A percentile compares a stretch with the other conserved stretches of the same genome.
phyloP scores from a whole-genome alignment of 495 filamentous ascomycete genomes.

The Parmelia sp. region DNA sequence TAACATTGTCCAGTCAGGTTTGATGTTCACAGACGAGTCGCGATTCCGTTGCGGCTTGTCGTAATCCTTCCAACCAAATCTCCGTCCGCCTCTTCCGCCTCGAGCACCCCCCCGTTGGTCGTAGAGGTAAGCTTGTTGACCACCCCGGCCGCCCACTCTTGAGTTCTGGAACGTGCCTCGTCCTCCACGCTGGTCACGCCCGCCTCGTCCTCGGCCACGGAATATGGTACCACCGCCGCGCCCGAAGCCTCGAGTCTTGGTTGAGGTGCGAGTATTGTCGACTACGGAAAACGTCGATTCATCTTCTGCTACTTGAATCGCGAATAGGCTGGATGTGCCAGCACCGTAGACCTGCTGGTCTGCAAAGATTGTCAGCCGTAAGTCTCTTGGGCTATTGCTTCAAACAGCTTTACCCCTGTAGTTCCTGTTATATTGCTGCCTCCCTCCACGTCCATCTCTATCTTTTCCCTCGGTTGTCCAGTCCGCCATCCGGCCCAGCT shows the following conservation, averaged over 20 bases:
- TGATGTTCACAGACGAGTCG: slow-evolving; percentile 89
- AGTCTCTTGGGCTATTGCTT: background rate
- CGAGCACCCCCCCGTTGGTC: slow-evolving; percentile 50
- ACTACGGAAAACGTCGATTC: slow-evolving; percentile 97
- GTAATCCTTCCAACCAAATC: slow-evolving; percentile 98
- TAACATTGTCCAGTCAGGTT: slow-evolving; percentile 87
- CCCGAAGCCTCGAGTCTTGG: slow-evolving; percentile 77
- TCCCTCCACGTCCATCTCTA: slow-evolving; percentile 64
- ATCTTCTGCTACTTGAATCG: slow-evolving; percentile 84
- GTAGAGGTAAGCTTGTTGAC: slow-evolving; percentile 56
- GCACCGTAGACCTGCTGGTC: slow-evolving; percentile 97
- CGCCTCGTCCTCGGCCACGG: slow-evolving; percentile 78
- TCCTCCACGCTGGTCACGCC: slow-evolving; percentile 49
- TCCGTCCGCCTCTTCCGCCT: slow-evolving; percentile 55
- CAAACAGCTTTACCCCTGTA: slow-evolving; percentile 64
- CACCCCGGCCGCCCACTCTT: slow-evolving; percentile 56
- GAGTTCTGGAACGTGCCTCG: slow-evolving; percentile 57
- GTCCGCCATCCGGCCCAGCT: slow-evolving; percentile 97
- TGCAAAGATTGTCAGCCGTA: slow-evolving; percentile 32
- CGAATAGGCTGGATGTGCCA: slow-evolving; percentile 78
- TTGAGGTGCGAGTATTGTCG: slow-evolving; percentile 79
- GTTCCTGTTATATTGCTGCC: slow-evolving; percentile 84
- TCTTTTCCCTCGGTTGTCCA: slow-evolving; percentile 96
- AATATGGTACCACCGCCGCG: slow-evolving; percentile 80
- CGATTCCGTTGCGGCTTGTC: slow-evolving; percentile 96